Base-by-base conservation (phyloP, 2,329 filamentous ascomycete species). In the Fusarium avenaceum region DNA sequence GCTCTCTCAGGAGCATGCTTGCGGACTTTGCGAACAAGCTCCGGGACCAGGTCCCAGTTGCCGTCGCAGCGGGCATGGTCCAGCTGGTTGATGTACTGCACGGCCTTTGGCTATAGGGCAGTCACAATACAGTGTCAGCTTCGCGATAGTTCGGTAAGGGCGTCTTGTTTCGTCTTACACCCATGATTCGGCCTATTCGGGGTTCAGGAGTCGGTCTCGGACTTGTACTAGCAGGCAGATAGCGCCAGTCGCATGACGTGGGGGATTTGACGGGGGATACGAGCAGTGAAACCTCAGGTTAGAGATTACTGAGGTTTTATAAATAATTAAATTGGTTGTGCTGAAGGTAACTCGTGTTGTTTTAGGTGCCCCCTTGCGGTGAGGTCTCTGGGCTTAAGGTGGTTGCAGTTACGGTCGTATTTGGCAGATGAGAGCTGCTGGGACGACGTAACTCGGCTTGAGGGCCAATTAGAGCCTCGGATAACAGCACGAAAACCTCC, bases 11-110 rank as follows among this genome's bases (percentile, higher is more conserved):
- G 91, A 73, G 94, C 92, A 86, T 99, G 95, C 80, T 99, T 98
- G 76, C 91, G 92, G 75, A 98, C 87, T 81, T 99, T 99, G 78
- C 95, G 89, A 74, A 96, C 90, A 67, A 97, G 86, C 81, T 98
- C 95, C 26, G 93, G 92, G 30, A 98, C 87, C 30, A 92, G 89
- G 71, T 89, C 85, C 96, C 96, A 99, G 78, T 90, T 90, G 52
- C 92, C 94, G 75, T 95, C 90, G 80, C 93, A 97, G 75, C 96
- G 91, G 70, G 93, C 94, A 72, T 90, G 87, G 78, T 98, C 93
- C 76, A 99, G 88, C 80, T 89, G 88, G 77, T 87, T 86, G 72
- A 97, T 86, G 80, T 98, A 98, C 77, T 90, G 88, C 72, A 86
- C 86, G 66, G 90, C 94, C 83, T 99, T 99, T 70, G 87, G 85